These are phyloP conservation scores for Hibiscus syriacus DNA, from an alignment of 345 rosid genomes.

Conservation along the genomic window DNA sequence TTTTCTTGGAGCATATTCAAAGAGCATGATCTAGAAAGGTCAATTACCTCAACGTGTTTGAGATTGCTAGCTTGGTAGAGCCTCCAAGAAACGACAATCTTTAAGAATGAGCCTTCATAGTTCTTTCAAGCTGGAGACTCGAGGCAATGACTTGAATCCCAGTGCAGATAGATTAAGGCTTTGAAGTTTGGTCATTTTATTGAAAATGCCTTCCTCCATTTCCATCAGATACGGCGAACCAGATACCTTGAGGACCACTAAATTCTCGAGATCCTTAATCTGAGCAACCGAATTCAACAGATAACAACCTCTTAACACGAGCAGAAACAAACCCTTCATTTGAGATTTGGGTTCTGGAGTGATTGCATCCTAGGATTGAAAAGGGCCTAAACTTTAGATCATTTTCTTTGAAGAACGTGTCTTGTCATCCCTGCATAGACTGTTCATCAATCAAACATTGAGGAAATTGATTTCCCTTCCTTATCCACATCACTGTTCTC, in stretches of 20 bases:
- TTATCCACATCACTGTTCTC: constrained; percentile 25
- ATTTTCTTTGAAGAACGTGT: constrained; percentile 16
- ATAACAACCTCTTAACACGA: constrained; percentile 43
- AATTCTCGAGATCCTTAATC: constrained; percentile 16
- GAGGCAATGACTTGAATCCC: constrained; percentile 27
- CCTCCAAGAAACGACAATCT: constrained; percentile 26
- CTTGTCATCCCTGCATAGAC: constrained; percentile 19
- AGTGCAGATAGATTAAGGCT: constrained; percentile 47
- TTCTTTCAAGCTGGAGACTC: constrained; percentile 12
- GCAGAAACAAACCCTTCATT: constrained; percentile 25
- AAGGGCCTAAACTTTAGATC: constrained; percentile 37
- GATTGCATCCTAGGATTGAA: constrained; percentile 23
- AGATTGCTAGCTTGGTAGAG: constrained; percentile 30
- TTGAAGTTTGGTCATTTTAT: constrained; percentile 16
- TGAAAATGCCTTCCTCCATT: constrained; percentile 25
- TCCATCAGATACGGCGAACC: constrained; percentile 30
- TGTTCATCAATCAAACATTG: constrained; percentile 42
- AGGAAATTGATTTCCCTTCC: constrained; percentile 16
- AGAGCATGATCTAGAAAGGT: constrained; percentile 35
- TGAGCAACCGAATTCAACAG: constrained; percentile 10
- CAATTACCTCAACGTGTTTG: constrained; percentile 37
- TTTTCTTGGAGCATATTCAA: constrained; percentile 23
- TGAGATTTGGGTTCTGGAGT: constrained; percentile 12
- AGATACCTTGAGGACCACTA: constrained; percentile 50
- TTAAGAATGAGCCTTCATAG: constrained; percentile 43